phyloP scores from a whole-genome alignment of 148 eudicot genomes.

The Rhododendron griersonianum region DNA sequence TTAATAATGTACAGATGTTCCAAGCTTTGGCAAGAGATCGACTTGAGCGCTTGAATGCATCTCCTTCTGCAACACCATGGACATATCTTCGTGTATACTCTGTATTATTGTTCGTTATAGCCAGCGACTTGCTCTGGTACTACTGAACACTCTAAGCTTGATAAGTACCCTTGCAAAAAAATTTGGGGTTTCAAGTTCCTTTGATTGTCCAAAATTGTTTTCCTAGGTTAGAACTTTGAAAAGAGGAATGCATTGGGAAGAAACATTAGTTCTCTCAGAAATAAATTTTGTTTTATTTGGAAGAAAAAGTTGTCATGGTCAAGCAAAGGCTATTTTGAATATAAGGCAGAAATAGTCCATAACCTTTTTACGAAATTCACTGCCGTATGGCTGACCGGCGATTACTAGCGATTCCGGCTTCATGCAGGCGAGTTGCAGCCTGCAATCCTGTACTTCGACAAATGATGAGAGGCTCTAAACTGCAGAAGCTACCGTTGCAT shows the following conservation, averaged over 20 bases:
- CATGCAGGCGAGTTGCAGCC: too few relatives aligned
- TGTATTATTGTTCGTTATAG: constrained; percentile 70
- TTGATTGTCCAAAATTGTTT: neutral
- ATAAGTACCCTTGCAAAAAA: neutral
- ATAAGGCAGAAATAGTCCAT: neutral
- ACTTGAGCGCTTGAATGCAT: constrained; percentile 95
- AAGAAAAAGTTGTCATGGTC: neutral
- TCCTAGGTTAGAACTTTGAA: neutral
- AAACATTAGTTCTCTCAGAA: neutral
- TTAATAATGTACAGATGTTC: constrained; percentile 65
- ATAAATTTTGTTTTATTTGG: neutral
- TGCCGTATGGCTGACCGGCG: too few relatives aligned
- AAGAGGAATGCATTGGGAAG: neutral
- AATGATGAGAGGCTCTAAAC: too few relatives aligned
- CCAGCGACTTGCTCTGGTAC: constrained; percentile 79
- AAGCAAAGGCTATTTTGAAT: neutral
- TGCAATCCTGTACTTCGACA: too few relatives aligned
- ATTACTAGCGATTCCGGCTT: too few relatives aligned
- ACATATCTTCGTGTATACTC: constrained; percentile 94
- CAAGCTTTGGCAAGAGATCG: constrained; percentile 99
- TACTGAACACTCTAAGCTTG: constrained; percentile 8
- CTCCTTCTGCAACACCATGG: constrained; percentile 94
- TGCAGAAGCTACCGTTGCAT: too few relatives aligned
- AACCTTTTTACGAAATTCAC: neutral
- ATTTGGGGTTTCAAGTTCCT: neutral